Evolutionary conservation across 2,329 filamentous ascomycete genomes (phyloP), one percentile per base, ranked within the genome.

Genomic region (Metarhizium guizhouense): DNA sequence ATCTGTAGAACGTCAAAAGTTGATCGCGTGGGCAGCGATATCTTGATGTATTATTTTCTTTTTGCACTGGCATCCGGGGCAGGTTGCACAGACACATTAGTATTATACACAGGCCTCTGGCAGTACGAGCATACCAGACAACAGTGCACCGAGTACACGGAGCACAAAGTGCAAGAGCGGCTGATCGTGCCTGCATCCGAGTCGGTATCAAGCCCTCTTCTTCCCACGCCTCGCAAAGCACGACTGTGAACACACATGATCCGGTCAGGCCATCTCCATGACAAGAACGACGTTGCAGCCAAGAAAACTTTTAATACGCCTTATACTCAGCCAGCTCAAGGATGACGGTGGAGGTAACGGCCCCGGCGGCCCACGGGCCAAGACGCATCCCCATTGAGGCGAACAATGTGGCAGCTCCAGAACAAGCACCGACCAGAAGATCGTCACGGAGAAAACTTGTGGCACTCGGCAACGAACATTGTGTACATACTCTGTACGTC

Each of bases 31-130:
- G 43, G 52, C 36, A 43, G 42, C 49, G 52, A n/a, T 47, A 29
- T 49, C 30, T 50, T 54, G 5, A 54, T 49, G 52, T 54, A 54
- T 13, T 49, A 6, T 42, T 14, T 25, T 54, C 20, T 36, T 60
- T 55, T 53, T 60, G 55, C 14, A 61, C 40, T 60, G 62, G 51
- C 48, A 55, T 29, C 54, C 6, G 45, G 45, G 13, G 11, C 45
- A 29, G 5, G 45, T 30, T 30, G 45, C 45, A 48, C 45, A 48
- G 25, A 29, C 42, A 20, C 18, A 34, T 6, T 2, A 2, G 32
- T 8, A 7, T 34, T 34, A 11, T 34, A 47, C 7, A 51, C 48
- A 51, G 48, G 25, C 7, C 32, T 34, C 32, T 34, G 6, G 7
- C 10, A 34, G 7, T 7, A 34, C 7, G 32, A 8, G 10, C 32